Percentiles rank a stretch among this genome's conserved stretches.
phyloP scores from a whole-genome alignment of 106 monocot species.

The Phalaenopsis equestris region DNA sequence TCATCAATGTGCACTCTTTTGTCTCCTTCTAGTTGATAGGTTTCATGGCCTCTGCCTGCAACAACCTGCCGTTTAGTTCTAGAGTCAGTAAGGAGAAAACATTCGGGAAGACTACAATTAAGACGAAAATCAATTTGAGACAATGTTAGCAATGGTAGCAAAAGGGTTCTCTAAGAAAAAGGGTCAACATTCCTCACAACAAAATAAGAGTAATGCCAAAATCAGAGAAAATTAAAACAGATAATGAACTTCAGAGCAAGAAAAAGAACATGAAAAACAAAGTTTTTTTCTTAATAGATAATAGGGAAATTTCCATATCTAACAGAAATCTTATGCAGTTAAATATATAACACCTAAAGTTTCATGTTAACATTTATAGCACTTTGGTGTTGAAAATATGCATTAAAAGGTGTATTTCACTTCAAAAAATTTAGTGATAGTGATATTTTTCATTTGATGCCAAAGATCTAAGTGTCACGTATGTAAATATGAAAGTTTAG shows the following conservation, averaged over 20 bases:
- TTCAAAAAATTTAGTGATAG: too few species aligned
- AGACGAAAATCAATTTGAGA: not conserved
- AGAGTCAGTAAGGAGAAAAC: conserved; percentile 8
- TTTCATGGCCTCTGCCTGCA: conserved; percentile 26
- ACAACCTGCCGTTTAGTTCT: conserved; percentile 13
- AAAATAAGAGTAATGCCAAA: not conserved
- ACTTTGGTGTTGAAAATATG: too few species aligned
- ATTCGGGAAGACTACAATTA: not conserved
- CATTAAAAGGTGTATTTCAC: too few species aligned
- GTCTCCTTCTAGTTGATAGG: conserved; percentile 13
- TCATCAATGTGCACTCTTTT: conserved; percentile 13
- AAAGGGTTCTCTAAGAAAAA: not conserved
- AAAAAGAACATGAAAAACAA: not conserved
- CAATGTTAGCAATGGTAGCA: too few species aligned
- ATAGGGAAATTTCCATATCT: too few species aligned
- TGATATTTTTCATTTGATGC: too few species aligned
- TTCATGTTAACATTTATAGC: too few species aligned
- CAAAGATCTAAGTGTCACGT: too few species aligned
- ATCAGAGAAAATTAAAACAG: not conserved
- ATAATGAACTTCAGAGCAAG: not conserved
- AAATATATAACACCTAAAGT: too few species aligned
- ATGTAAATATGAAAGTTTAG: too few species aligned
- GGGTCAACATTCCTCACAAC: not conserved
- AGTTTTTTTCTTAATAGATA: not conserved
- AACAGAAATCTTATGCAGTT: too few species aligned